phyloP scores from a whole-genome alignment of 2,329 filamentous ascomycete species.

The Botrytis byssoidea region DNA sequence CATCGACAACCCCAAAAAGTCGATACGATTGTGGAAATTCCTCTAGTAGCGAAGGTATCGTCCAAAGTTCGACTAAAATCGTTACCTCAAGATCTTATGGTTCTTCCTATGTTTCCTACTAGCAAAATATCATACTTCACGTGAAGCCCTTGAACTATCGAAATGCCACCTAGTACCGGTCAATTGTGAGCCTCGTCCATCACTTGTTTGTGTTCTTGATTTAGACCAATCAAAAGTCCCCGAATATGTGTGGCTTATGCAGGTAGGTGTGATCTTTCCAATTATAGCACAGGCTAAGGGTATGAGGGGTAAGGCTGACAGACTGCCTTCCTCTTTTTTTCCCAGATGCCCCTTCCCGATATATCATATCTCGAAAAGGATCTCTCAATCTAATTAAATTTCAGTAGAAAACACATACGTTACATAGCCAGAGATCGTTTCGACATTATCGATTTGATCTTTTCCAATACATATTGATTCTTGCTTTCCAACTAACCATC shows the following conservation, averaged over 20 bases:
- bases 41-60: neutral
- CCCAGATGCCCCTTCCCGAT: neutral
- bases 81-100: neutral
- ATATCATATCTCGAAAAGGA: neutral
- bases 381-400: neutral
- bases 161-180: neutral
- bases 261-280: neutral
- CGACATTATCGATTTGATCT: neutral
- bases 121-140: neutral
- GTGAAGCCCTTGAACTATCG: neutral
- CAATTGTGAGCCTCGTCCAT: neutral
- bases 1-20: no score
- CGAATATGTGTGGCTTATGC: neutral
- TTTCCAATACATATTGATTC: neutral
- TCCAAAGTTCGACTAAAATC: neutral
- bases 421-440: neutral
- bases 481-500: constrained; percentile 3
- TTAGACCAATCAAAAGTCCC: neutral
- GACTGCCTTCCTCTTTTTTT: neutral
- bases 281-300: neutral
- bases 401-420: neutral
- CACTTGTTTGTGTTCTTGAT: no score
- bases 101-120: neutral
- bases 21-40: neutral
- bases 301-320: constrained; percentile 7